Evolutionary conservation across 305 asterid genomes (phyloP), one percentile per base, ranked within the genome.

Genomic region (Plantago rigida): DNA sequence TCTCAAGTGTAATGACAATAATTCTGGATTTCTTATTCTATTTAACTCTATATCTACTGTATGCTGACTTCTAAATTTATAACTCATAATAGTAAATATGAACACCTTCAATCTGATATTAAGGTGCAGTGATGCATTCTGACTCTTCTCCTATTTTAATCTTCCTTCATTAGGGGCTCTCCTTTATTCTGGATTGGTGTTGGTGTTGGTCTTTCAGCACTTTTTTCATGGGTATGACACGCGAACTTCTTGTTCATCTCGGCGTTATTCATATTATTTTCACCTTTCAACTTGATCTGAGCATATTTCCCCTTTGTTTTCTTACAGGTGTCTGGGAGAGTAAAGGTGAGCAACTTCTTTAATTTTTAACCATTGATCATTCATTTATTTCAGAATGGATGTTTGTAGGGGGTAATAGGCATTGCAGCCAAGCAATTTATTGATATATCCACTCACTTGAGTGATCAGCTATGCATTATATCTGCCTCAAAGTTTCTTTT

Each of bases 101-200:
- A 36, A 36, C 44, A 36, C 44, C 44, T 36, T 36, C 10, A 11
- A 36, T 8, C 44, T 36, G 2, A 36, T 36, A 36, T 36, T 36
- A 36, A 8, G 2, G 44, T 36, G 2, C 44, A 36, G 44, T 36
- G 44, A 36, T 36, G 52, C 62, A 67, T 8, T 34, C 52, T 64
- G 4, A 57, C 47, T 36, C 56, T 47, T 44, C 41, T 57, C 19
- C 31, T 36, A 13, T 10, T 1, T 7, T 10, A 47, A 9, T 55
- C 48, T 59, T 65, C 59, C 53, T 12, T 13, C 59, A 70, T 60
- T 67, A 87, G 96, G 69, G 95, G 98, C 34, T 84, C 96, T 3
- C 98, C 98, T 68, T 87, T 91, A 57, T 87, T 87, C 73, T 91
- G 98, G 98, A 76, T 91, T 72, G 98, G 96, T 60, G 81, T 91